A percentile compares a stretch with the other conserved stretches of the same genome.
These are phyloP conservation scores for Fusarium sp. DNA, from an alignment of 2,329 filamentous ascomycete species.

Conservation along the genomic window DNA sequence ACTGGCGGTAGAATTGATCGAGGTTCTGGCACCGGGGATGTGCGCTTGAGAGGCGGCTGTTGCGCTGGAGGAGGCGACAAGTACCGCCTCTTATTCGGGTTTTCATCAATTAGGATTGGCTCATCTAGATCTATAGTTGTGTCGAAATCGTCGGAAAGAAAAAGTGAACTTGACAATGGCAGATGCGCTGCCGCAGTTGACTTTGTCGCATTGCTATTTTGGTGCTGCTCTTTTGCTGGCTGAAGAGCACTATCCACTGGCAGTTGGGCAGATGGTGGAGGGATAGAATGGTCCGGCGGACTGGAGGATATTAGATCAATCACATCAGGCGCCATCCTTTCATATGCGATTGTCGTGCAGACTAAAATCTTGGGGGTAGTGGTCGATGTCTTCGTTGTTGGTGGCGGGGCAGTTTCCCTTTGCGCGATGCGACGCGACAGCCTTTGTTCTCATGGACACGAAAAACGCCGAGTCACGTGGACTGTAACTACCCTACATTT, in stretches of 20 bases:
- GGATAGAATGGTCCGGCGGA: conserved; percentile 35
- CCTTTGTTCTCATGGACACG: conserved; percentile 15
- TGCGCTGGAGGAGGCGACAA: conserved; percentile 40
- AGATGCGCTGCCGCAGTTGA: neutral
- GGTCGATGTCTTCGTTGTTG: neutral
- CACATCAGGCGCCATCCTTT: conserved; percentile 49
- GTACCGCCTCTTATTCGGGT: conserved; percentile 49
- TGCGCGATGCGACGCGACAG: conserved; percentile 39
- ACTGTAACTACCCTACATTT: neutral
- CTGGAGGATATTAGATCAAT: conserved; percentile 56
- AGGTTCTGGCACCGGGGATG: conserved; percentile 14
- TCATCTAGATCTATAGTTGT: conserved; percentile 54
- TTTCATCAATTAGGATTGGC: conserved; percentile 31
- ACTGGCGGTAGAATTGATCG: conserved; percentile 18
- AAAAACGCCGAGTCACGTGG: conserved; percentile 47
- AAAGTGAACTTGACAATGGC: conserved; percentile 18
- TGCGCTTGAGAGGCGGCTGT: conserved; percentile 31
- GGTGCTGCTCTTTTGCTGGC: neutral
- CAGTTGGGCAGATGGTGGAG: conserved; percentile 4
- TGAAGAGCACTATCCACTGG: neutral
- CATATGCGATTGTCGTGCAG: neutral
- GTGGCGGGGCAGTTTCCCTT: conserved; percentile 19
- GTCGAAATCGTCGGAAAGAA: conserved; percentile 56
- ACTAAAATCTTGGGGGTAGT: neutral
- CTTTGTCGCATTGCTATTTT: neutral